Evolutionary conservation across 352 stramenopile genomes (phyloP), one percentile per base, ranked within the genome.

Genomic region (Pythium myriotylum): DNA sequence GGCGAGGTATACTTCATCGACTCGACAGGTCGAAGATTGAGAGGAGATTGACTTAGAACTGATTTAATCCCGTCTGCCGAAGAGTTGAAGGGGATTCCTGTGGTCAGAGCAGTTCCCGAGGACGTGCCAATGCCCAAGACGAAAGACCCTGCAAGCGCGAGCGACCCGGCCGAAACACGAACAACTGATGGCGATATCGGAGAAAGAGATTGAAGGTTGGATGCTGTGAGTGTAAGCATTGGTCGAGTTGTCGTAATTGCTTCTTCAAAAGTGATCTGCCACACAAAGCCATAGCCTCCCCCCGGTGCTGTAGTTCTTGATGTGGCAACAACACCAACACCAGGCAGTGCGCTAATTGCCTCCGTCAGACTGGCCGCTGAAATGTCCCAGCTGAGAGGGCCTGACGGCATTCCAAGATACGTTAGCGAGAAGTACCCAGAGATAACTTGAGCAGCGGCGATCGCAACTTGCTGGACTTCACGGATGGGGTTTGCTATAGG

Each of bases 261-360:
- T 2, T 47, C 55, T 8, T 55, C 26, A 35, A 79, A 79, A 2
- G 70, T 82, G 58, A 82, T 45, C n/a, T 62, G 48, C 67, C 70
- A 79, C 6, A 55, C 32, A 29, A 60, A 82, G 1, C 70, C 71
- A 27, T 62, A 26, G 0, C n/a, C 20, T 46, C 40, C n/a, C n/a
- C n/a, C 71, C 1, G 37, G 17, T 1, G 51, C 27, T 22, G 29
- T 9, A 19, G 53, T 43, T 40, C 65, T 42, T 3, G 45, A 53
- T 1, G 80, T 54, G 3, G 55, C 50, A 0, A 81, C n/a, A 2
- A 39, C 26, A 10, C 68, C 69, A 19, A 70, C 54, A 5, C 56
- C 65, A 17, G 62, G 43, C 22, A 79, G 17, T 3, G 8, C 24
- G 13, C 20, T 67, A n/a, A 82, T 20, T 17, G 62, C 54, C 2